Conservation (phyloP, 306 rosid genomes). For the Cercis canadensis region DNA sequence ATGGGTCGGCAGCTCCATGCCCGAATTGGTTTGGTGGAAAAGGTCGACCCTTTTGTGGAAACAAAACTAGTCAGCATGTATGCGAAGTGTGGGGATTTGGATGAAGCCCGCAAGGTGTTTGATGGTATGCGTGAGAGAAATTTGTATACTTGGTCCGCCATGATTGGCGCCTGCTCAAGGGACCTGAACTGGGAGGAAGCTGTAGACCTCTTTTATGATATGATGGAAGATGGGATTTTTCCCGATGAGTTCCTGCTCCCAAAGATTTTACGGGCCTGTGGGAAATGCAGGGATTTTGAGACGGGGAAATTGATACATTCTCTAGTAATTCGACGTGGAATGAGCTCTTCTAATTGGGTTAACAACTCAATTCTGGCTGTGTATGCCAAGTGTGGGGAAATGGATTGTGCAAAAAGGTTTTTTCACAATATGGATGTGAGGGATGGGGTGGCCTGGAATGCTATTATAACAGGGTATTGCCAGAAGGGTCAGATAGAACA, state of each 20-base stretch:
- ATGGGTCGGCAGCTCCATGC: constrained; percentile 83
- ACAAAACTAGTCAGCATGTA: constrained; percentile 90
- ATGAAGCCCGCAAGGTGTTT: constrained; percentile 83
- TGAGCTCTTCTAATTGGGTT: constrained; percentile 47
- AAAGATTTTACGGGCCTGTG: constrained; percentile 81
- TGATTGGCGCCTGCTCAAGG: constrained; percentile 83
- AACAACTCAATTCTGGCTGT: constrained; percentile 66
- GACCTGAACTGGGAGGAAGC: constrained; percentile 72
- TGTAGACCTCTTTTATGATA: constrained; percentile 62
- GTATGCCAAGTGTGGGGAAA: constrained; percentile 73
- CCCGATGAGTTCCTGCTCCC: constrained; percentile 83
- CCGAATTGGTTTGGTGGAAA: constrained; percentile 55
- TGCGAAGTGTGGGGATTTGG: constrained; percentile 72
- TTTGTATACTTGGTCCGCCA: constrained; percentile 96
- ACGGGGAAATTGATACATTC: constrained; percentile 73
- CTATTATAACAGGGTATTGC: constrained; percentile 73
- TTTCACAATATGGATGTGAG: constrained; percentile 68
- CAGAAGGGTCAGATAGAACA: constrained; percentile 61
- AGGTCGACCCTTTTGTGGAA: constrained; percentile 71
- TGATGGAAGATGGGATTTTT: constrained; percentile 66
- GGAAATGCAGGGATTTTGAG: constrained; percentile 59
- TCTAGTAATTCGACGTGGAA: constrained; percentile 58
- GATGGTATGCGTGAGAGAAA: constrained; percentile 80
- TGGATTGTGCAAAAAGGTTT: constrained; percentile 63
- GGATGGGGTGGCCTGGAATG: constrained; percentile 74